Evolutionary conservation across 2,329 filamentous ascomycete species (phyloP).

Genomic region (Macrophomina tecta): DNA sequence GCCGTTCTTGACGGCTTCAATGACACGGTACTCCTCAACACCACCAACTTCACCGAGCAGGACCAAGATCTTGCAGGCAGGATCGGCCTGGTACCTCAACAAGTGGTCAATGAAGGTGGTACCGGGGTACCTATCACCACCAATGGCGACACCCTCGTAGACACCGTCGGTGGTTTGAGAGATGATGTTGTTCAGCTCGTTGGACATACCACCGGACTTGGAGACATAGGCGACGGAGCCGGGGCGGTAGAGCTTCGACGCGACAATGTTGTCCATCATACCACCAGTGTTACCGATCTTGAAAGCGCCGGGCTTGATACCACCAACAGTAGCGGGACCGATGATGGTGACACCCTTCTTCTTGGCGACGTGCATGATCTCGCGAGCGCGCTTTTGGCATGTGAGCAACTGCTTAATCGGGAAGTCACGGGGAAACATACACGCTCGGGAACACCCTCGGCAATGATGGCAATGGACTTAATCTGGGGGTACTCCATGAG

Average conservation of each 20-base stretch:
- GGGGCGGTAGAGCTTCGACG: slow-evolving; percentile 99
- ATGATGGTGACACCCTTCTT: slow-evolving; percentile 99
- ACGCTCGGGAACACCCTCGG: slow-evolving; percentile 97
- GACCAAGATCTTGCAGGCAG: slow-evolving; percentile 95
- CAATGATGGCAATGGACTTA: slow-evolving; percentile 99
- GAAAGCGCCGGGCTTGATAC: slow-evolving; percentile 98
- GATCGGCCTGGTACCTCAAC: slow-evolving; percentile 93
- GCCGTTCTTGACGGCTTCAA: slow-evolving; percentile 94
- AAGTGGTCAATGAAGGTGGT: slow-evolving; percentile 99
- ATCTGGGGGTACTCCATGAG: slow-evolving; percentile 97
- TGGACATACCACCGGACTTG: slow-evolving; percentile 99
- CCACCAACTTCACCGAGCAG: slow-evolving; percentile 98
- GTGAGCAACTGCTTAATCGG: slow-evolving; percentile 9
- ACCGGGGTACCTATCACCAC: slow-evolving; percentile 97
- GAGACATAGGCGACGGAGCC: slow-evolving; percentile 99
- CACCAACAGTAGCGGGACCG: slow-evolving; percentile 96
- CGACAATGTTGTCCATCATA: slow-evolving; percentile 99
- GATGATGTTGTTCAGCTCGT: slow-evolving; percentile 99
- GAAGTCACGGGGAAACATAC: slow-evolving; percentile 61
- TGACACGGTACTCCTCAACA: slow-evolving; percentile 99
- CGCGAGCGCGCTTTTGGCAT: slow-evolving; percentile 78
- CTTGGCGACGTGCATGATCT: slow-evolving; percentile 94
- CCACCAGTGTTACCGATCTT: slow-evolving; percentile 99
- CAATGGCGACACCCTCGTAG: slow-evolving; percentile 98
- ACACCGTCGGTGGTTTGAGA: slow-evolving; percentile 96